Evolutionary conservation across 2,329 filamentous ascomycete species (phyloP).

Genomic region (Ceratocystiopsis brevicomis): DNA sequence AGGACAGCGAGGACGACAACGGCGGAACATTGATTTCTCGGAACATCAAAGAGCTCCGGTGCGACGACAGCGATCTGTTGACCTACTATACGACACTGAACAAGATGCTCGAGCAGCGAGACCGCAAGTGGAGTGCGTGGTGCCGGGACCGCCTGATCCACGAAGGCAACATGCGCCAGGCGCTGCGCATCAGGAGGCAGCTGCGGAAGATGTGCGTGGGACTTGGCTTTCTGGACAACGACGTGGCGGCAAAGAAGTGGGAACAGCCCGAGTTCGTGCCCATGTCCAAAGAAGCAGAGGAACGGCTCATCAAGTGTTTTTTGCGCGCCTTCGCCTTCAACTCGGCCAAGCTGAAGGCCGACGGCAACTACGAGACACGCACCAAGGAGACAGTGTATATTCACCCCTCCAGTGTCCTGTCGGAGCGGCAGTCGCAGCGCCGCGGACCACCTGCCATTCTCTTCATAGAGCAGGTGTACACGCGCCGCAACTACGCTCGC

Average conservation of each 20-base stretch:
- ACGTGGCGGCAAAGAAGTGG: constrained; percentile 5
- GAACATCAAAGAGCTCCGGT: constrained; percentile 35
- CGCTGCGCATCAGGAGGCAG: constrained; percentile 41
- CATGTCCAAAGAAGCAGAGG: constrained; percentile 32
- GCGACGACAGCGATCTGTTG: constrained; percentile 45
- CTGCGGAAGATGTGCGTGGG: constrained; percentile 36
- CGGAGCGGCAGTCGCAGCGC: constrained; percentile 18
- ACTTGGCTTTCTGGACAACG: constrained; percentile 28
- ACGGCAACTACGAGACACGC: constrained; percentile 40
- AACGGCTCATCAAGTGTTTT: constrained; percentile 39
- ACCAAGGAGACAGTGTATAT: constrained; percentile 42
- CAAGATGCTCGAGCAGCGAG: constrained; percentile 34
- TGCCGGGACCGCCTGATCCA: constrained; percentile 39
- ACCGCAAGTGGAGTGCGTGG: constrained; percentile 35
- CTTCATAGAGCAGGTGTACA: constrained; percentile 49
- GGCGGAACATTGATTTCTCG: constrained; percentile 27
- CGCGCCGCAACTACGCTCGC: constrained; percentile 46
- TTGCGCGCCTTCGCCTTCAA: constrained; percentile 40
- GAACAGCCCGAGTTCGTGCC: constrained; percentile 39
- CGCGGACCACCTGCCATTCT: constrained; percentile 30
- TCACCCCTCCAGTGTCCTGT: constrained; percentile 42
- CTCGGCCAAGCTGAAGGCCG: constrained; percentile 40
- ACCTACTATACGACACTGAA: constrained; percentile 46
- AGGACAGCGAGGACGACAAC: constrained; percentile 20
- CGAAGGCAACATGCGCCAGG: constrained; percentile 41